A percentile compares a stretch with the other conserved stretches of the same genome.
These are phyloP conservation scores for Xylaria sp. DNA, from an alignment of 2,329 filamentous ascomycete species.

Conservation along the genomic window DNA sequence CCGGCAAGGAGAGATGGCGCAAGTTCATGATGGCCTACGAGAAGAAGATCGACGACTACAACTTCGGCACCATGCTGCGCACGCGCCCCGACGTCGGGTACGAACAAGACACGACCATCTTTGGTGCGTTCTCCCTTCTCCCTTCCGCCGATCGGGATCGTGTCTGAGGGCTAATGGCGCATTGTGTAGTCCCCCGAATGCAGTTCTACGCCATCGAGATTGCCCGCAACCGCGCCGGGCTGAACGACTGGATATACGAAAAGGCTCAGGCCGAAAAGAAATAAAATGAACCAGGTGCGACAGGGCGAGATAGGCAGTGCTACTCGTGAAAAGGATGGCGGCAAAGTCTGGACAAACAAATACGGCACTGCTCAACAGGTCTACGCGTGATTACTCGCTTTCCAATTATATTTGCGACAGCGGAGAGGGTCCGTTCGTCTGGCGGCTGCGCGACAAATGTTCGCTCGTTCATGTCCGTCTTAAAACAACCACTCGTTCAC, in stretches of 20 bases:
- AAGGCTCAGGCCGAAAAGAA: conserved; percentile 72
- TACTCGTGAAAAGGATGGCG: conserved; percentile 1
- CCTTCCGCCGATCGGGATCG: conserved; percentile 49
- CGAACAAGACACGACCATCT: conserved; percentile 88
- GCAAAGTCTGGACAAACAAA: conserved; percentile 14
- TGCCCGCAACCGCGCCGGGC: conserved; percentile 81
- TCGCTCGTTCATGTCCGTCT: background rate
- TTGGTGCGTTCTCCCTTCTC: conserved; percentile 65
- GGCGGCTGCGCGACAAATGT: background rate
- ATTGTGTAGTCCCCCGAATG: conserved; percentile 65
- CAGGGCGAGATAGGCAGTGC: background rate
- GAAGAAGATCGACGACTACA: conserved; percentile 95
- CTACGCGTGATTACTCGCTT: background rate
- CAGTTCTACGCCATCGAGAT: conserved; percentile 86
- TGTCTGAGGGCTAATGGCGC: conserved; percentile 49
- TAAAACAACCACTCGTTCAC: background rate
- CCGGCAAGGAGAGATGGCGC: conserved; percentile 93
- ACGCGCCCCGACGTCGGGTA: conserved; percentile 84
- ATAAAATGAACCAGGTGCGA: conserved; percentile 1
- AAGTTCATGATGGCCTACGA: conserved; percentile 95
- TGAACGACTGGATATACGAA: conserved; percentile 99
- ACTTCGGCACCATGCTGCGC: conserved; percentile 95
- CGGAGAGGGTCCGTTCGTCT: background rate
- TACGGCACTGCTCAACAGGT: background rate
- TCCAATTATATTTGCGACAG: background rate